phyloP scores from a whole-genome alignment of 345 rosid species.

The Brassica rapa region DNA sequence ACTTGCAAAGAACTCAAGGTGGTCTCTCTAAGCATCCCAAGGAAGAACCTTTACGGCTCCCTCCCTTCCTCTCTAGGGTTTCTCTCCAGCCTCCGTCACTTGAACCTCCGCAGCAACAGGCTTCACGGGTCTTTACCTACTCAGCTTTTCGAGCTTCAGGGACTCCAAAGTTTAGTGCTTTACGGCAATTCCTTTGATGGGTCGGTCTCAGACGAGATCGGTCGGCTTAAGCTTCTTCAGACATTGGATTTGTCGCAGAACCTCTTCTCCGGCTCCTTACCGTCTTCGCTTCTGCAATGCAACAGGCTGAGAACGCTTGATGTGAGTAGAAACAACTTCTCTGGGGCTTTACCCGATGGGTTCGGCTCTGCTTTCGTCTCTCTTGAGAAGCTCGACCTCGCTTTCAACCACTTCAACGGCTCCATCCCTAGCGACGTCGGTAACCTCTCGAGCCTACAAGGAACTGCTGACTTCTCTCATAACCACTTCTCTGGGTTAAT shows the following conservation, averaged over 20 bases:
- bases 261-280: conserved; percentile 72
- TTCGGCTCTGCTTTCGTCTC: conserved; percentile 65
- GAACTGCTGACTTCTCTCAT: conserved; percentile 94
- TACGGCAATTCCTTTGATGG: conserved; percentile 89
- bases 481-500: conserved; percentile 70
- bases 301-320: conserved; percentile 70
- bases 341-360: conserved; percentile 68
- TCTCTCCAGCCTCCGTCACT: conserved; percentile 79
- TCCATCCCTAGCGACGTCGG: conserved; percentile 74
- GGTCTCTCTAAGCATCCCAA: conserved; percentile 82
- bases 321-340: conserved; percentile 79
- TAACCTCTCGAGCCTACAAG: conserved; percentile 84
- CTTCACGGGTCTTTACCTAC: conserved; percentile 66
- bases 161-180: conserved; percentile 89
- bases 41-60: conserved; percentile 72
- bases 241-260: conserved; percentile 84
- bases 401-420: conserved; percentile 76
- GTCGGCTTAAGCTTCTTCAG: conserved; percentile 73
- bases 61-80: conserved; percentile 80
- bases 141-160: conserved; percentile 73
- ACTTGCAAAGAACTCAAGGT: conserved; percentile 82
- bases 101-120: conserved; percentile 79
- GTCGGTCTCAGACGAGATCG: conserved; percentile 66
- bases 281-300: conserved; percentile 71
- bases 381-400: conserved; percentile 76